Evolutionary conservation across 2,329 filamentous ascomycete genomes (phyloP).

Genomic region (Cladophialophora psammophila): DNA sequence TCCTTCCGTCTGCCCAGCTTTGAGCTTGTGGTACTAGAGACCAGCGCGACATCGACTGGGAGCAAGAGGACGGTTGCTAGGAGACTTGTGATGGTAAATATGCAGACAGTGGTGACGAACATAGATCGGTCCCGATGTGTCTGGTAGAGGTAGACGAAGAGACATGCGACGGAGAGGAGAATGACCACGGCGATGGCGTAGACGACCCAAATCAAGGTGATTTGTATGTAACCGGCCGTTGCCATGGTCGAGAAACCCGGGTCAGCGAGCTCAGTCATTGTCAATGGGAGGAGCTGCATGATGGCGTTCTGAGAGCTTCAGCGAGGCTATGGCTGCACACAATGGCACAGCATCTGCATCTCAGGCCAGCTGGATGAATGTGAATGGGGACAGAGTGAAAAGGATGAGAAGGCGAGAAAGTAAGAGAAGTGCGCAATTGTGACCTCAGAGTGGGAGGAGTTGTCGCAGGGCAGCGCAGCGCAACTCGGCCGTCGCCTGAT

Average conservation of each 20-base stretch:
- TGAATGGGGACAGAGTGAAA: neutral
- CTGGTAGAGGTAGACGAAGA: slow-evolving; percentile 93
- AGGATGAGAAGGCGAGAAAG: neutral
- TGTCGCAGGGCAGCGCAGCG: neutral
- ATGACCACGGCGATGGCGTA: slow-evolving; percentile 84
- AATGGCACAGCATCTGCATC: slow-evolving; percentile 12
- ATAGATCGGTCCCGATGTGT: slow-evolving; percentile 83
- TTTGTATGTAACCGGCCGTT: slow-evolving; percentile 70
- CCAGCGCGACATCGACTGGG: slow-evolving; percentile 92
- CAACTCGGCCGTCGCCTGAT: neutral
- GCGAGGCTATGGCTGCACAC: neutral
- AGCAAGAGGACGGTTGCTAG: slow-evolving; percentile 91
- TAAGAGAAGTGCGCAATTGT: slow-evolving; percentile 4
- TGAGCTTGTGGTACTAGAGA: slow-evolving; percentile 83
- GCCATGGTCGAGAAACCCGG: slow-evolving; percentile 57
- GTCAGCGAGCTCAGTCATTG: slow-evolving; percentile 8
- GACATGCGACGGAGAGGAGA: slow-evolving; percentile 76
- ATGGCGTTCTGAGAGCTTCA: neutral
- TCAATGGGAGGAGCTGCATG: slow-evolving; percentile 21
- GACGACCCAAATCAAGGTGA: slow-evolving; percentile 91
- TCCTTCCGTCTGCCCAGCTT: slow-evolving; percentile 84
- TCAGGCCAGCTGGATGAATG: slow-evolving; percentile 19
- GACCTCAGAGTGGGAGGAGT: slow-evolving; percentile 2
- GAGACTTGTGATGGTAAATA: slow-evolving; percentile 83
- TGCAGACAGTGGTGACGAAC: slow-evolving; percentile 81